Base-by-base conservation (phyloP, 2,329 filamentous ascomycete species). In the Botrytis elliptica region DNA sequence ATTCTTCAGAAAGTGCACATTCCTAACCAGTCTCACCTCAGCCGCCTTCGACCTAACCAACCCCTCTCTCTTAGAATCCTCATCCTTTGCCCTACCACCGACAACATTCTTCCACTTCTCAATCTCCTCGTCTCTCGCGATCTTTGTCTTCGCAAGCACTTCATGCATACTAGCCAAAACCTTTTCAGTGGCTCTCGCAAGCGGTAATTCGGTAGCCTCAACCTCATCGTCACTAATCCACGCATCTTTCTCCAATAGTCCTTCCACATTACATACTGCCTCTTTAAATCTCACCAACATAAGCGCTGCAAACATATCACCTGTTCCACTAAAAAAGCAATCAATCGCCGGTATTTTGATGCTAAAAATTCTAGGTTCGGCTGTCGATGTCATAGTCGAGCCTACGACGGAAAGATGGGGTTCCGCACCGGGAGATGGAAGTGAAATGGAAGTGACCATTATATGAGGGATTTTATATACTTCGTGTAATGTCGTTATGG, bases 221-320 rank as follows among this genome's bases (percentile, higher is more conserved):
- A 97, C 91, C 18, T 86, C 85, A 80, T 98, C 94, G 0, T 88
- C 88, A 75, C 91, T 94, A 66, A 92, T 84, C 96, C 96, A 99
- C 75, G 90, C 90, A 9, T 84, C 82, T 3, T 83, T 88, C 12
- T 84, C 81, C 25, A 85, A 82, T 6, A 97, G 83, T 4, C 81
- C 81, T 29, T 80, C 76, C 1, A 73, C 84, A 4, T 83, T 83
- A 70, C 85, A 83, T 1, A 93, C 92, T 40, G 93, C 94, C 85
- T 98, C 93, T 74, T 95, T 91, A 80, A 99, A 90, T 44, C 95
- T 90, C 59, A 93, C 93, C 1, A 97, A 90, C 81, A 94, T 94
- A 64, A 99, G 87, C 12, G 95, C 95, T 44, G 94, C 95, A 81
- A 99, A 98, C 95, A 99, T 98, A 84, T 99, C 96, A 65, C 96